phyloP scores from a whole-genome alignment of 225 moss, liverwort and hornwort species.

The Physcomitrium patens region DNA sequence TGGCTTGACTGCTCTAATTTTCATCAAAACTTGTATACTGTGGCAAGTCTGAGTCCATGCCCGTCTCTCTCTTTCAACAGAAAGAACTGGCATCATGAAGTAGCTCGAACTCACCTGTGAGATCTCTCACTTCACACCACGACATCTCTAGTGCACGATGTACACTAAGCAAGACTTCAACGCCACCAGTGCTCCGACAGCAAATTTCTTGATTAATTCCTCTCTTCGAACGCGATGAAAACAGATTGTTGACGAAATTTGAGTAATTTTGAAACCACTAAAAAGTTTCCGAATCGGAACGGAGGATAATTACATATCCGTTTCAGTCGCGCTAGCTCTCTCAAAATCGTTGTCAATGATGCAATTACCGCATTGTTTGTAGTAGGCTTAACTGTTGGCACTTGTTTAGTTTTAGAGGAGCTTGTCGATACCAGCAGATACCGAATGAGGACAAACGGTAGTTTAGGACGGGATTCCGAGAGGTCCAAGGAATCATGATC shows the following conservation, averaged over 20 bases:
- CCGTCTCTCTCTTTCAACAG: too few species aligned
- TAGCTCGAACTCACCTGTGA: too few species aligned
- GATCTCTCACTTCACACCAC: too few species aligned
- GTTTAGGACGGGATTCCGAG: neutral
- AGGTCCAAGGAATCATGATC: neutral
- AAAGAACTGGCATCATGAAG: too few species aligned
- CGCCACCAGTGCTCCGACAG: too few species aligned
- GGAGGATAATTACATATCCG: conserved; percentile 5
- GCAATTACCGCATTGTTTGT: neutral
- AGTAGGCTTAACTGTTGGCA: neutral
- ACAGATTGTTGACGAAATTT: neutral
- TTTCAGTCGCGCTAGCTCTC: neutral
- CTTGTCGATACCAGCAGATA: neutral
- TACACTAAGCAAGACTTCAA: too few species aligned
- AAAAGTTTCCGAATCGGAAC: neutral
- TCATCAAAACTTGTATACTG: too few species aligned
- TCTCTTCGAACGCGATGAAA: too few species aligned
- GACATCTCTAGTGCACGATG: too few species aligned
- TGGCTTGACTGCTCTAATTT: too few species aligned
- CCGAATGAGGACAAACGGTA: conserved; percentile 7
- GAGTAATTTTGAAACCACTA: neutral
- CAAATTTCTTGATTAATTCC: too few species aligned
- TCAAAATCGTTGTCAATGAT: conserved; percentile 8
- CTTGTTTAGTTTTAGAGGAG: neutral
- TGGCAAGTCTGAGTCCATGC: too few species aligned